These are phyloP conservation scores for Cladosporium halotolerans DNA, from an alignment of 2,329 filamentous ascomycete species.

Conservation along the genomic window DNA sequence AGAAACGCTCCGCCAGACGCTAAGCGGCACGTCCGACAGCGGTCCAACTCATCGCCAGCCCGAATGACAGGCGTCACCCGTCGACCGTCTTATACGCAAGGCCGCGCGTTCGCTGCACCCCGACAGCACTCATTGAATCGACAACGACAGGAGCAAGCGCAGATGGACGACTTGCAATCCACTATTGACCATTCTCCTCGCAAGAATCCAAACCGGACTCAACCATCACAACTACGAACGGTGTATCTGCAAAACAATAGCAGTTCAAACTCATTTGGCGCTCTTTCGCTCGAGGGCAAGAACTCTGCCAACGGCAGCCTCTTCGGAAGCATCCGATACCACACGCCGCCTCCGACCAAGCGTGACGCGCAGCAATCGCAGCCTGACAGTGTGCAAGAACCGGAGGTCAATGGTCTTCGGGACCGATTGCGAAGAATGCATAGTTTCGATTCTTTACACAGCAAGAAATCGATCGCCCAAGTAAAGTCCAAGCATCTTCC, in stretches of 20 bases:
- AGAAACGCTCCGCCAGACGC: not conserved
- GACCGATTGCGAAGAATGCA: slow-evolving; percentile 22
- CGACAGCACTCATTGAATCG: slow-evolving; percentile 46
- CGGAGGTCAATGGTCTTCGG: slow-evolving; percentile 15
- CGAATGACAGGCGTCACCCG: slow-evolving; percentile 1
- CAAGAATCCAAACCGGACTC: slow-evolving; percentile 26
- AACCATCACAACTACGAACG: slow-evolving; percentile 5
- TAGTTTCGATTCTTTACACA: slow-evolving; percentile 24
- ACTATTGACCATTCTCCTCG: slow-evolving; percentile 40
- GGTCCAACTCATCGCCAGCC: slow-evolving; percentile 4
- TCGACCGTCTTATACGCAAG: slow-evolving; percentile 39
- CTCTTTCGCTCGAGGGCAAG: slow-evolving; percentile 16
- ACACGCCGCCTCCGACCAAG: slow-evolving; percentile 18
- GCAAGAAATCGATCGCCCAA: slow-evolving; percentile 15
- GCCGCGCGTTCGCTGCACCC: slow-evolving; percentile 48
- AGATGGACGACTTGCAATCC: slow-evolving; percentile 36
- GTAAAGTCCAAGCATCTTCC: not conserved
- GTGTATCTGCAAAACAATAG: slow-evolving; percentile 16
- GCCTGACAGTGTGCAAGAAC: not conserved
- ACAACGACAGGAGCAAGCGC: slow-evolving; percentile 36
- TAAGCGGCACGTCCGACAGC: slow-evolving; percentile 2
- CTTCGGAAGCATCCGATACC: slow-evolving; percentile 20
- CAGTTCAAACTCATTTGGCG: slow-evolving; percentile 22
- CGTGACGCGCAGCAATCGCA: slow-evolving; percentile 7
- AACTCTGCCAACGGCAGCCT: slow-evolving; percentile 6